These are phyloP conservation scores for Brassica incana DNA, from an alignment of 345 rosid genomes.

Conservation along the genomic window DNA sequence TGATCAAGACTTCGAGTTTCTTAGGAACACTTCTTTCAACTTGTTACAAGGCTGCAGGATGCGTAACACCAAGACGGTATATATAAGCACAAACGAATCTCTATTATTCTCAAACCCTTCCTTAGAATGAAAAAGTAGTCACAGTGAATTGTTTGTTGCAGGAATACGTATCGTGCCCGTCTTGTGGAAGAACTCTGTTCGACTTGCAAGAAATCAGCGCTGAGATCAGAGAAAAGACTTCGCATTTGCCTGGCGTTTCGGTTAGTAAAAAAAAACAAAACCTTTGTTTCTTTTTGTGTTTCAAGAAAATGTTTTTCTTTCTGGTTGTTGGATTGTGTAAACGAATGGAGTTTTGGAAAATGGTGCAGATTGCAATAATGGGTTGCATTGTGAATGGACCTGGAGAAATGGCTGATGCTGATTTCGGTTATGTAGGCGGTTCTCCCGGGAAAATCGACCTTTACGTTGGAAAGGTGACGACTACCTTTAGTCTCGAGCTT, in stretches of 20 bases:
- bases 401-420: conserved; percentile 99
- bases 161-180: conserved; percentile 98
- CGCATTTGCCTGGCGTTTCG: conserved; percentile 96
- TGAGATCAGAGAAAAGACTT: conserved; percentile 83
- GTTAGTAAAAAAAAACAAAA: conserved; percentile 42
- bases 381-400: conserved; percentile 99
- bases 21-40: conserved; percentile 89
- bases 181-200: conserved; percentile 95
- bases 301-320: neutral
- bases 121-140: neutral
- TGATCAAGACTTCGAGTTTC: conserved; percentile 86
- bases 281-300: neutral
- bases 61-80: conserved; percentile 97
- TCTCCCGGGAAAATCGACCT: conserved; percentile 97
- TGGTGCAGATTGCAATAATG: conserved; percentile 85
- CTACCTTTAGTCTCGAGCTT: neutral
- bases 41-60: conserved; percentile 97
- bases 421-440: conserved; percentile 95
- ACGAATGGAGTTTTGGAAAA: neutral
- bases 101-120: neutral
- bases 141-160: conserved; percentile 27
- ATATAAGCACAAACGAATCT: conserved; percentile 34
- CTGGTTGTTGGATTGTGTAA: neutral
- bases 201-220: conserved; percentile 98
- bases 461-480: conserved; percentile 85